Evolutionary conservation across 2,329 filamentous ascomycete genomes (phyloP).

Genomic region (Nothophoma quercina): DNA sequence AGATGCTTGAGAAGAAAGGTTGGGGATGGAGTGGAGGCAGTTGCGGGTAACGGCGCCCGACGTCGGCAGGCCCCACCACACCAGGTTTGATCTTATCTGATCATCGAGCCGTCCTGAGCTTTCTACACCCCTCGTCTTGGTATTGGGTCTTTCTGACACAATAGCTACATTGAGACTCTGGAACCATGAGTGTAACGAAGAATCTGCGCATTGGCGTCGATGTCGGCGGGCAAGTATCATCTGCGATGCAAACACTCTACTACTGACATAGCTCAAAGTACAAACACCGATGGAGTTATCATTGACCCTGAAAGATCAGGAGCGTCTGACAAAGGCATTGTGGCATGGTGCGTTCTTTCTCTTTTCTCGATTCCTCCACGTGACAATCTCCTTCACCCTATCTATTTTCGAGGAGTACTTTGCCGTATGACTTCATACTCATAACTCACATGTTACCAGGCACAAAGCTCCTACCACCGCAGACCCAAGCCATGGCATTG

Average conservation of each 20-base stretch:
- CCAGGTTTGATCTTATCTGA: constrained; percentile 15
- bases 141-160: constrained; percentile 4
- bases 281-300: constrained; percentile 49
- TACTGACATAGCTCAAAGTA: constrained; percentile 28
- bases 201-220: constrained; percentile 54
- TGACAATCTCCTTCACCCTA: constrained; percentile 1
- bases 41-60: neutral
- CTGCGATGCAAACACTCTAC: neutral
- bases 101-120: constrained; percentile 3
- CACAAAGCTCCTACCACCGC: constrained; percentile 50
- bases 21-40: neutral
- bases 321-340: constrained; percentile 39
- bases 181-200: constrained; percentile 21
- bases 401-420: neutral
- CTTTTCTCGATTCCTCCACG: constrained; percentile 1
- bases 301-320: constrained; percentile 42
- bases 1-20: neutral
- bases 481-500: constrained; percentile 49
- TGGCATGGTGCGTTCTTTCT: constrained; percentile 40
- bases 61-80: constrained; percentile 8
- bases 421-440: neutral
- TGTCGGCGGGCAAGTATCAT: constrained; percentile 49
- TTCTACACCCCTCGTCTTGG: constrained; percentile 1
- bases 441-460: constrained; percentile 25
- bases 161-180: neutral